phyloP scores from a whole-genome alignment of 192 early-diverging fungal genomes.

The Rhizoclosmatium globosum region DNA sequence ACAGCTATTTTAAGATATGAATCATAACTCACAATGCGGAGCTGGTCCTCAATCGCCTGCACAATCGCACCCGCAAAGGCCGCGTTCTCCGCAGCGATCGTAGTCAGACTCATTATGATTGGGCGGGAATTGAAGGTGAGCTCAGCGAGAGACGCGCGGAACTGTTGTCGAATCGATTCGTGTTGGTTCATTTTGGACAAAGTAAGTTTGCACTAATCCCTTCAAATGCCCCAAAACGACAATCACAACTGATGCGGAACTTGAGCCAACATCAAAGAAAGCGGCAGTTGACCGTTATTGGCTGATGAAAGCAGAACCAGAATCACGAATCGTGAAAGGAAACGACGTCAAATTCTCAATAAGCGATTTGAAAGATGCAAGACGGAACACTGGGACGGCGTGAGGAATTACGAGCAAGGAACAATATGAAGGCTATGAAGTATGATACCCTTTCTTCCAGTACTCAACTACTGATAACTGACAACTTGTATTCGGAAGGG shows the following conservation, averaged over 20 bases:
- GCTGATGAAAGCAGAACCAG: constrained; percentile 88
- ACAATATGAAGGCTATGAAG: constrained; percentile 72
- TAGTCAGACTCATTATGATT: constrained; percentile 91
- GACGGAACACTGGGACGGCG: constrained; percentile 81
- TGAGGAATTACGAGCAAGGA: constrained; percentile 86
- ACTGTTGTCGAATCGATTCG: constrained; percentile 64
- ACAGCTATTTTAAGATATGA: not conserved
- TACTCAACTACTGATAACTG: not conserved
- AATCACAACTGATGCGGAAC: not conserved
- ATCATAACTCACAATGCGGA: constrained; percentile 59
- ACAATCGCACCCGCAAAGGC: constrained; percentile 75
- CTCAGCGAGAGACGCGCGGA: constrained; percentile 70
- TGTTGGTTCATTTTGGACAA: not conserved
- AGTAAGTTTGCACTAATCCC: not conserved
- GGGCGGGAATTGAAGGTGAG: constrained; percentile 94
- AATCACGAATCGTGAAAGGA: constrained; percentile 71
- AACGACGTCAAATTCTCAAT: constrained; percentile 77
- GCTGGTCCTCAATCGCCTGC: constrained; percentile 72
- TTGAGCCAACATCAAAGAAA: not conserved
- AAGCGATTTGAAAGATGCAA: constrained; percentile 64
- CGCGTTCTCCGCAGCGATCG: constrained; percentile 79
- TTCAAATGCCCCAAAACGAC: not conserved
- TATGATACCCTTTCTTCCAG: not conserved
- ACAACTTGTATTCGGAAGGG: not conserved
- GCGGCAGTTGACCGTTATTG: constrained; percentile 56